phyloP scores from a whole-genome alignment of 2,329 filamentous ascomycete species.

The Ophiobolus disseminans region DNA sequence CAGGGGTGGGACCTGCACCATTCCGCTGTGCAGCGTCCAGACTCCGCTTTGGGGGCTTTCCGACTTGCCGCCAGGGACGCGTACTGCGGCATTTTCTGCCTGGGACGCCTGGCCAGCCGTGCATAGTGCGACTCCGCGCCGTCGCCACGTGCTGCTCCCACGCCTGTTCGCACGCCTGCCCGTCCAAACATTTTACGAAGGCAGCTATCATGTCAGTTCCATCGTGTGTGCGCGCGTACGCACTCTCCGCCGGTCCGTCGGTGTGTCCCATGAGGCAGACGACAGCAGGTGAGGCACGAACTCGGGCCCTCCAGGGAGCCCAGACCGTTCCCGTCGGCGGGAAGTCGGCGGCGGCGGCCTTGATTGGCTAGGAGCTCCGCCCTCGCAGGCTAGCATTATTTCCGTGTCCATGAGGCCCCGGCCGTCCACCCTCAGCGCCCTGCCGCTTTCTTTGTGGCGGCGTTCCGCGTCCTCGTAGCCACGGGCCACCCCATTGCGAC shows the following conservation, averaged over 20 bases:
- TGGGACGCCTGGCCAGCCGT: background rate
- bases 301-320: constrained; percentile 1
- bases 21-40: too few species aligned
- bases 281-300: background rate
- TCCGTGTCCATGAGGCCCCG: constrained; percentile 12
- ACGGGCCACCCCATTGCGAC: background rate
- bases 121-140: background rate
- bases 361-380: constrained; percentile 34
- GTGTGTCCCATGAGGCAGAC: background rate
- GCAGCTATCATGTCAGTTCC: too few species aligned
- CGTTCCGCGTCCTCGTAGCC: constrained; percentile 6
- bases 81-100: constrained; percentile 1
- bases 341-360: background rate
- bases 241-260: background rate
- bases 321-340: constrained; percentile 9
- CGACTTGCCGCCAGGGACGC: background rate
- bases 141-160: background rate
- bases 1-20: too few species aligned
- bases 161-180: background rate
- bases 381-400: constrained; percentile 11
- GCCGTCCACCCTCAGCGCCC: background rate
- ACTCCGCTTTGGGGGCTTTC: background rate
- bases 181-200: background rate
- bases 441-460: constrained; percentile 14
- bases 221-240: background rate